Base-by-base conservation (phyloP, 1,284 basidiomycete species). In the Paramarasmius palmivorus region DNA sequence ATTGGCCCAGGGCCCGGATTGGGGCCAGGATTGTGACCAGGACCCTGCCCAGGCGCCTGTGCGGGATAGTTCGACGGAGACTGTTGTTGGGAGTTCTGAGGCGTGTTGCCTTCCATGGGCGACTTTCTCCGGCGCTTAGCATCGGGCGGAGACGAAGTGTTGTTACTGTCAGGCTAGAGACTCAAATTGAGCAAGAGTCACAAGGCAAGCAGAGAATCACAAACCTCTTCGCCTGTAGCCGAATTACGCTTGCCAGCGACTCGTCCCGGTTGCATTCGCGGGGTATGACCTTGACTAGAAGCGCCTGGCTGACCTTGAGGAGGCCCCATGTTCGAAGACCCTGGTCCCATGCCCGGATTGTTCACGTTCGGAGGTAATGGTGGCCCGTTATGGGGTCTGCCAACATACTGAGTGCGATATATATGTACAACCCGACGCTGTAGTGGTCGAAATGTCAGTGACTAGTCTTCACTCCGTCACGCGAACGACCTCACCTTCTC, bases 181-280 rank as follows among this genome's bases (percentile, higher is more conserved):
- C 35, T 38, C 55, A 49, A 25, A 6, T 41, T 49, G 36, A 55
- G 26, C 53, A 58, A 38, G 42, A 20, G 36, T 20, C 17, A 53
- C 20, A n/a, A 44, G 47, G 29, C 46, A 14, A 36, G 26, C 49
- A 37, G 58, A 26, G 36, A 17, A 35, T 17, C n/a, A 42, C 22
- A 39, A 44, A 88, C 86, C 65, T 88, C 87, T 64, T 87, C 86
- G 45, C 78, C 81, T 4, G 87, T 86, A 12, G 83, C 84, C 60
- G 86, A 88, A 59, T 72, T 84, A 46, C 87, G 78, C 64, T 90
- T 89, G 1, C 22, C 26, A 34, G 69, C 67, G 5, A 71, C 67
- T 39, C 76, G 75, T 44, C 69, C 72, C 53, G 63, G 66, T 44
- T 56, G 63, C 42, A 58, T 67, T 54, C 48, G 56, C n/a, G 49